phyloP scores from a whole-genome alignment of 352 stramenopile species.

The Elongisporangium anandrum region DNA sequence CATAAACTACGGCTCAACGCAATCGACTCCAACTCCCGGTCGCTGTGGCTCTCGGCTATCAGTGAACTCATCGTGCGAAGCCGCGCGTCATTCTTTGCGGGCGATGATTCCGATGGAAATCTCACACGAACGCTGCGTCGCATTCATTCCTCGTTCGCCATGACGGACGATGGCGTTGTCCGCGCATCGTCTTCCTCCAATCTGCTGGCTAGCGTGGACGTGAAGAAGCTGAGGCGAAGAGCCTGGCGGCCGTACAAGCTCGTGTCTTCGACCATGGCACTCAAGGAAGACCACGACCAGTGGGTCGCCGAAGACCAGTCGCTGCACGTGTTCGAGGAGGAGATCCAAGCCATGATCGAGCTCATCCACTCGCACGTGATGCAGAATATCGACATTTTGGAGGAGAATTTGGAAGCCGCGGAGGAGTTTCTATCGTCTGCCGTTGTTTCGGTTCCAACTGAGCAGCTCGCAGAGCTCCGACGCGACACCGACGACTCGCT shows the following conservation, averaged over 20 bases:
- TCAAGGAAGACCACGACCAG: conserved; percentile 35
- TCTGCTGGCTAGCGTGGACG: conserved; percentile 14
- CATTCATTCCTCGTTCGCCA: conserved; percentile 40
- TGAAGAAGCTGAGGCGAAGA: conserved; percentile 17
- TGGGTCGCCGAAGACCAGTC: conserved; percentile 33
- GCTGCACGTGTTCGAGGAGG: conserved; percentile 38
- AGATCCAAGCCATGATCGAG: conserved; percentile 36
- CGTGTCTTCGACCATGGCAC: conserved; percentile 72
- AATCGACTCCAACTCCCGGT: conserved; percentile 44
- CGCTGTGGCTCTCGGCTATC: conserved; percentile 68
- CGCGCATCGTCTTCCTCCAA: conserved; percentile 21
- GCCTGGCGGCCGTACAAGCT: conserved; percentile 78
- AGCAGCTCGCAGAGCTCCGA: conserved; percentile 56
- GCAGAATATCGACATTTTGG: conserved; percentile 63
- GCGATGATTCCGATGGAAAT: conserved; percentile 63
- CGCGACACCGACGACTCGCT: conserved; percentile 30
- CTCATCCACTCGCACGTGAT: conserved; percentile 38
- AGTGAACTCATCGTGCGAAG: conserved; percentile 80
- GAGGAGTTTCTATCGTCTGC: conserved; percentile 61
- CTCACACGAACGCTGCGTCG: conserved; percentile 41
- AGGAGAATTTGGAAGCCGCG: conserved; percentile 57
- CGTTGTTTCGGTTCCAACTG: conserved; percentile 41
- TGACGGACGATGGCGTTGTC: conserved; percentile 45
- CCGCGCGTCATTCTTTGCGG: conserved; percentile 66
- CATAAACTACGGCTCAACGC: conserved; percentile 71